A percentile compares a stretch with the other conserved stretches of the same genome.
phyloP scores from a whole-genome alignment of 2,329 filamentous ascomycete genomes.

The Verticillium longisporum region DNA sequence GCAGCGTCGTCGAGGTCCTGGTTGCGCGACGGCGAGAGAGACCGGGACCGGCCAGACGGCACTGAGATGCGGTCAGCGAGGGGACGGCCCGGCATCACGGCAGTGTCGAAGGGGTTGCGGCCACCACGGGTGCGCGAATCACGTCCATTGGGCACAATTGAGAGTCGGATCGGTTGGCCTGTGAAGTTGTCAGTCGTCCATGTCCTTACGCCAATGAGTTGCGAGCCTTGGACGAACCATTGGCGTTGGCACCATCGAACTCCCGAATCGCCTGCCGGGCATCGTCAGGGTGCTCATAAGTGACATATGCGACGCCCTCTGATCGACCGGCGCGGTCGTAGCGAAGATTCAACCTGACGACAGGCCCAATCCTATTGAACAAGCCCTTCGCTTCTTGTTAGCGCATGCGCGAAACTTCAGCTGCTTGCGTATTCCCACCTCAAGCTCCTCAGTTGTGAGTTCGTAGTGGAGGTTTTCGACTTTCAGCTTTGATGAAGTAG shows the following conservation, averaged over 20 bases:
- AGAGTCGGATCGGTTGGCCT: slow-evolving; percentile 76
- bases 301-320: slow-evolving; percentile 77
- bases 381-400: slow-evolving; percentile 52
- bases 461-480: slow-evolving; percentile 93
- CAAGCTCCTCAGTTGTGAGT: slow-evolving; percentile 74
- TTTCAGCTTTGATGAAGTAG: slow-evolving; percentile 62
- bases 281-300: slow-evolving; percentile 65
- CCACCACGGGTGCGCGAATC: slow-evolving; percentile 16
- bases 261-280: slow-evolving; percentile 69
- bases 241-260: slow-evolving; percentile 86
- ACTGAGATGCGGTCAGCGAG: slow-evolving; percentile 55
- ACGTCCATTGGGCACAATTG: slow-evolving; percentile 50
- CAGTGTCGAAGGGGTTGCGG: slow-evolving; percentile 52
- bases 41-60: slow-evolving; percentile 55
- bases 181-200: neutral
- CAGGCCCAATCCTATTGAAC: slow-evolving; percentile 69
- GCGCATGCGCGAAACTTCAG: slow-evolving; percentile 15
- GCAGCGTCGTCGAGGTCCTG: slow-evolving; percentile 50
- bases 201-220: neutral
- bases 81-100: slow-evolving; percentile 47
- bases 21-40: slow-evolving; percentile 41
- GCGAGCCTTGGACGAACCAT: slow-evolving; percentile 39
- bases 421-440: slow-evolving; percentile 41
- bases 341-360: slow-evolving; percentile 61
- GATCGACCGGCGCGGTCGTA: slow-evolving; percentile 89